Evolutionary conservation across 2,329 filamentous ascomycete species (phyloP), one percentile per base, ranked within the genome.

Genomic region (Cryphonectria japonica): DNA sequence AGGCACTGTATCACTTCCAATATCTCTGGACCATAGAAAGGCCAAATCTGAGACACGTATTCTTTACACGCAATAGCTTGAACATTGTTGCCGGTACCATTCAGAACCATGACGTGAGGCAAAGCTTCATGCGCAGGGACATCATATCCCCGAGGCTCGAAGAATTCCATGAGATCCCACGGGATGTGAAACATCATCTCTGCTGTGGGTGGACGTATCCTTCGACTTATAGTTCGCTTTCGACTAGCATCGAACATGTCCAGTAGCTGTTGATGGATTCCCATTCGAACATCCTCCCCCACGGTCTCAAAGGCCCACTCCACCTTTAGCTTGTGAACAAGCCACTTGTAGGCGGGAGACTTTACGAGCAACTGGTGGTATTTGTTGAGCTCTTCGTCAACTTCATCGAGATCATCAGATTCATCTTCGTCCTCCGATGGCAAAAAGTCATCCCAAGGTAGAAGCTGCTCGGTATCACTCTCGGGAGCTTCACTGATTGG

Each of bases 301-400:
- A 65, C 29, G 19, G 52, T 65, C 26, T 65, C 67, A 16, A 57
- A 46, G 13, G 26, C 13, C 13, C 46, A 52, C 37, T 69, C 60
- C 14, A 34, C 50, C 6, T 14, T 32, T 22, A 67, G 3, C 9
- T 37, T 66, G 19, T 52, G 54, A 34, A 32, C 41, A 32, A 62
- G 52, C 68, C 68, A 70, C 11, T 62, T 34, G 43, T 64, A 69
- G 16, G 67, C 60, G 16, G 43, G 46, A 8, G 34, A 65, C 59
- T 65, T 50, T 43, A 57, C 46, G 46, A 59, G 43, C 4, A 69
- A 16, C 22, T 34, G 19, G 39, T 37, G 8, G n/a, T 32, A 34
- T 52, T 46, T 34, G 5, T 68, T 3, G 19, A 61, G 57, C 16
- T 22, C 34, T 37, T 61, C 54, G 7, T 34, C 16, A 29, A 29